Percentiles rank a stretch among this genome's conserved stretches.
Conservation (phyloP, 2,329 filamentous ascomycete genomes). For the Helotiales sp. region DNA sequence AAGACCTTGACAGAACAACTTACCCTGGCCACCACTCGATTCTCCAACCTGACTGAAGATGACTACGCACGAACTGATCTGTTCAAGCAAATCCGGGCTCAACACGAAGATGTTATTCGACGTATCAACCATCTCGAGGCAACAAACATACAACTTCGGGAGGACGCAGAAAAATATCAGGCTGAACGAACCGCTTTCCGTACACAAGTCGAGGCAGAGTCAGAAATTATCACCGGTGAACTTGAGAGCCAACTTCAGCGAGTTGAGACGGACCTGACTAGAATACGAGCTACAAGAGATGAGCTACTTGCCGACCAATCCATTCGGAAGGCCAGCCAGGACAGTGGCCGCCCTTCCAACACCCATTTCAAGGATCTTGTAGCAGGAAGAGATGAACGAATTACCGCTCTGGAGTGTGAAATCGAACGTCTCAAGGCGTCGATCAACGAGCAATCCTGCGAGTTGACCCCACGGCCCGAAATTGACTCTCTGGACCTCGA, state of each 20-base stretch:
- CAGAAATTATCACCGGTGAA: constrained; percentile 72
- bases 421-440: constrained; percentile 70
- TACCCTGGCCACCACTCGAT: constrained; percentile 69
- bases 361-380: constrained; percentile 81
- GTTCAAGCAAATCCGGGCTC: constrained; percentile 88
- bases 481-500: constrained; percentile 68
- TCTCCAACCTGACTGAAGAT: constrained; percentile 81
- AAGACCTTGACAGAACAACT: constrained; percentile 78
- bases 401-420: constrained; percentile 81
- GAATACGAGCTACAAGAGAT: constrained; percentile 83
- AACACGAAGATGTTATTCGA: constrained; percentile 92
- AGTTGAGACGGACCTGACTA: constrained; percentile 82
- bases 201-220: constrained; percentile 80
- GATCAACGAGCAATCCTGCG: constrained; percentile 51
- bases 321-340: constrained; percentile 78
- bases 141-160: constrained; percentile 80
- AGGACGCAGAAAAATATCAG: constrained; percentile 84
- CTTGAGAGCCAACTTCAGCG: constrained; percentile 81
- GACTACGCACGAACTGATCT: constrained; percentile 92
- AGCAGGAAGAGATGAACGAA: constrained; percentile 78
- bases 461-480: constrained; percentile 50
- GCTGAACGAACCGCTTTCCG: constrained; percentile 85
- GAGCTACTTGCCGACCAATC: constrained; percentile 82
- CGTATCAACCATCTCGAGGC: constrained; percentile 91
- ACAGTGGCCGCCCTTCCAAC: constrained; percentile 72